A percentile compares a stretch with the other conserved stretches of the same genome.
Evolutionary conservation across 148 eudicot species (phyloP).

Genomic region (Spergularia marina): DNA sequence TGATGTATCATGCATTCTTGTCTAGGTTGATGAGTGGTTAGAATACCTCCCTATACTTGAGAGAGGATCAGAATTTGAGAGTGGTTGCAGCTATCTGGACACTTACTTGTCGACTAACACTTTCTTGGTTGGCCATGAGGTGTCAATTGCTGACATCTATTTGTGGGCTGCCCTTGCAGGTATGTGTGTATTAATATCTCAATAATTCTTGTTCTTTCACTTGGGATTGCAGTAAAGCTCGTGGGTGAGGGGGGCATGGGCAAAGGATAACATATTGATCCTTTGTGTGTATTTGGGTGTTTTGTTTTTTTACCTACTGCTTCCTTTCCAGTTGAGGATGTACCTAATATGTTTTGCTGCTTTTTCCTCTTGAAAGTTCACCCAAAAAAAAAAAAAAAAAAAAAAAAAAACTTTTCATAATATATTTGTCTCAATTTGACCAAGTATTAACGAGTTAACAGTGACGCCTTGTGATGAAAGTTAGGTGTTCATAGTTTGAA

Average conservation of each 20-base stretch:
- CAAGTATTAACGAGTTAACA: too few relatives aligned
- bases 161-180: conserved; percentile 90
- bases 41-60: conserved; percentile 63
- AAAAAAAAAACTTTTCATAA: too few relatives aligned
- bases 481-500: too few relatives aligned
- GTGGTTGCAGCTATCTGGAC: conserved; percentile 67
- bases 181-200: conserved; percentile 14
- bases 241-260: neutral
- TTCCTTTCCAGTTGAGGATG: neutral
- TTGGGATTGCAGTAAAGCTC: neutral
- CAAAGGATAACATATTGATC: neutral
- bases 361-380: too few relatives aligned
- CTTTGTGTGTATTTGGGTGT: neutral
- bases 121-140: conserved; percentile 63
- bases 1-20: neutral
- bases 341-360: neutral
- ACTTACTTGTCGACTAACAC: conserved; percentile 56
- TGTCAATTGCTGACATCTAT: conserved; percentile 78
- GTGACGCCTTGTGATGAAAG: too few relatives aligned
- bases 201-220: neutral
- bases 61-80: conserved; percentile 79
- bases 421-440: too few relatives aligned
- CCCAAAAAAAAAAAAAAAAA: too few relatives aligned
- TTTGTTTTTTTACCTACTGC: neutral
- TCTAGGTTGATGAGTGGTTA: conserved; percentile 78